phyloP scores from a whole-genome alignment of 768 basidiomycete genomes.

The Agrocybe praecox region DNA sequence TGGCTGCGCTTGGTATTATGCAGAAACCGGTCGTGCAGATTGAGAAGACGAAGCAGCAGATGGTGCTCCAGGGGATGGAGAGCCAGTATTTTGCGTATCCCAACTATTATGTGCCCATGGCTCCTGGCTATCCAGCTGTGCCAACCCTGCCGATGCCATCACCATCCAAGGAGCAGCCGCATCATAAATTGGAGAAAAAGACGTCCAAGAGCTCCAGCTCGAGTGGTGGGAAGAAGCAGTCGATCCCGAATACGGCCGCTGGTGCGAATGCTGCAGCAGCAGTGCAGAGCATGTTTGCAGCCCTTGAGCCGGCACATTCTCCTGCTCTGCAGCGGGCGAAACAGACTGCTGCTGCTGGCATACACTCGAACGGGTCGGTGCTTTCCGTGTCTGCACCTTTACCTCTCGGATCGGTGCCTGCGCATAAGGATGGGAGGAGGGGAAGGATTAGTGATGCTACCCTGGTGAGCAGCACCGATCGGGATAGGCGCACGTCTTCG shows the following conservation, averaged over 20 bases:
- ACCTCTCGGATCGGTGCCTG: slow-evolving; percentile 16
- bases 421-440: slow-evolving; percentile 1
- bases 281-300: slow-evolving; percentile 19
- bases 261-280: slow-evolving; percentile 5
- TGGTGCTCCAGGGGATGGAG: neutral
- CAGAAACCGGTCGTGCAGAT: slow-evolving; percentile 14
- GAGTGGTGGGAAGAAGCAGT: neutral
- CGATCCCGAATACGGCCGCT: neutral
- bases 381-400: slow-evolving; percentile 21
- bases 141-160: neutral
- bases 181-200: slow-evolving; percentile 15
- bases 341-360: neutral
- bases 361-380: slow-evolving; percentile 1
- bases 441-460: slow-evolving; percentile 14
- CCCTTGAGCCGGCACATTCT: slow-evolving; percentile 21
- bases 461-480: neutral
- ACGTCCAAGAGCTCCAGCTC: slow-evolving; percentile 10
- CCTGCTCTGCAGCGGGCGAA: slow-evolving; percentile 8
- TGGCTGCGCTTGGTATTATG: slow-evolving; percentile 17
- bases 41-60: slow-evolving; percentile 1
- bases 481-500: slow-evolving; percentile 10
- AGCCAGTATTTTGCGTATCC: slow-evolving; percentile 19
- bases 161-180: slow-evolving; percentile 10
- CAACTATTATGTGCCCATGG: slow-evolving; percentile 16
- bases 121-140: slow-evolving; percentile 3